Evolutionary conservation across 345 rosid genomes (phyloP).

Genomic region (Hibiscus trionum): DNA sequence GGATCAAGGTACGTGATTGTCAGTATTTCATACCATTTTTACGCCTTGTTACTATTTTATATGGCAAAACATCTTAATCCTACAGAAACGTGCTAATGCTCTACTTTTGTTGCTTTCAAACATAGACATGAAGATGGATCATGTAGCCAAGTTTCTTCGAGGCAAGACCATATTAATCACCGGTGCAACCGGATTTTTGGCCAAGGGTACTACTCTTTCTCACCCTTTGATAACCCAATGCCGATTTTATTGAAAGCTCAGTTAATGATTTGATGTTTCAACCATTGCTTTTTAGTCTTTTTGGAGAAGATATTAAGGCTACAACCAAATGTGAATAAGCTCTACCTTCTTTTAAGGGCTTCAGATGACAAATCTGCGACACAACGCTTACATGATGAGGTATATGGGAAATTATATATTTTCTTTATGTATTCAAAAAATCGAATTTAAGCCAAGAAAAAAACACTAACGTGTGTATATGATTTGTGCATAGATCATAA

Average conservation of each 20-base stretch:
- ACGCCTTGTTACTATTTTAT: no score
- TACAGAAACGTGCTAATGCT: no score
- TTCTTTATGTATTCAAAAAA: background rate
- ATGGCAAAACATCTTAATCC: no score
- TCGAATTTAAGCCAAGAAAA: background rate
- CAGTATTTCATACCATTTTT: no score
- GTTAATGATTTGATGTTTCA: background rate
- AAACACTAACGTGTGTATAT: background rate
- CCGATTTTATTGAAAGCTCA: background rate
- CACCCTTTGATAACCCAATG: background rate
- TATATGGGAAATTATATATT: background rate
- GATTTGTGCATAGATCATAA: constrained; percentile 9
- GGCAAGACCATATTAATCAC: constrained; percentile 39
- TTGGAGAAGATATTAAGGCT: constrained; percentile 44
- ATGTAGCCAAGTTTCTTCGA: constrained; percentile 26
- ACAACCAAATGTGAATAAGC: constrained; percentile 47
- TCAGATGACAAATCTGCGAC: constrained; percentile 32
- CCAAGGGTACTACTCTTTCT: constrained; percentile 12
- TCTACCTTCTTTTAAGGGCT: constrained; percentile 50
- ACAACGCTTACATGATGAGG: constrained; percentile 45
- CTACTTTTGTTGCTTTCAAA: background rate
- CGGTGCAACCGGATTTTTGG: constrained; percentile 51
- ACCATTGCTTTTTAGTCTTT: constrained; percentile 23
- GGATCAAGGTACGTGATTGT: background rate
- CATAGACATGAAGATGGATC: background rate